Percentiles rank a stretch among this genome's conserved stretches.
phyloP scores from a whole-genome alignment of 2,329 filamentous ascomycete species.

The Fusarium citri region DNA sequence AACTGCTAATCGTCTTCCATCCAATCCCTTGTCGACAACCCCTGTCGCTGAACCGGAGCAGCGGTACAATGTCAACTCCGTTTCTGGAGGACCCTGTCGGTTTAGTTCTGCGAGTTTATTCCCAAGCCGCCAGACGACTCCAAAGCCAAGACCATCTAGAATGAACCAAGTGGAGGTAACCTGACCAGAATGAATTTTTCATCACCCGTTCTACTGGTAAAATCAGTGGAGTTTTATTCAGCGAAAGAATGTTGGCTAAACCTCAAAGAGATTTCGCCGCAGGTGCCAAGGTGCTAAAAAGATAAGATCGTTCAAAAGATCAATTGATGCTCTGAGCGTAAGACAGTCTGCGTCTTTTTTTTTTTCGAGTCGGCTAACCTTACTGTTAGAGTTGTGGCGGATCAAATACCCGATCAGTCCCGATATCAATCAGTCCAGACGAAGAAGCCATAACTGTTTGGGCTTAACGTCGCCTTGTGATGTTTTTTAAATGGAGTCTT shows the following conservation, averaged over 20 bases:
- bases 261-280: neutral
- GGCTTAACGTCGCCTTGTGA: neutral
- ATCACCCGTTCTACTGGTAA: neutral
- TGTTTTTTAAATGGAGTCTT: neutral
- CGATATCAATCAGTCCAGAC: neutral
- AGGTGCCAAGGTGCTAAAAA: neutral
- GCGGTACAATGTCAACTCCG: slow-evolving; percentile 2
- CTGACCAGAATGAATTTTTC: neutral
- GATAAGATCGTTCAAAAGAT: neutral
- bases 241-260: neutral
- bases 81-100: neutral
- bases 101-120: neutral
- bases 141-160: neutral
- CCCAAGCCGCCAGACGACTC: neutral
- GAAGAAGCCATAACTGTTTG: neutral
- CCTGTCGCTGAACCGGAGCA: slow-evolving; percentile 4
- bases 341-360: neutral
- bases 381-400: neutral
- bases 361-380: neutral
- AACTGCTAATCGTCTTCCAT: neutral
- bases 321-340: neutral
- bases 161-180: neutral
- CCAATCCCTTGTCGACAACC: neutral
- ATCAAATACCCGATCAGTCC: neutral
- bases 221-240: neutral